Percentiles rank a stretch among this genome's conserved stretches.
Evolutionary conservation across 2,329 filamentous ascomycete genomes (phyloP).

Genomic region (Ceratocystis cacaofunesta): DNA sequence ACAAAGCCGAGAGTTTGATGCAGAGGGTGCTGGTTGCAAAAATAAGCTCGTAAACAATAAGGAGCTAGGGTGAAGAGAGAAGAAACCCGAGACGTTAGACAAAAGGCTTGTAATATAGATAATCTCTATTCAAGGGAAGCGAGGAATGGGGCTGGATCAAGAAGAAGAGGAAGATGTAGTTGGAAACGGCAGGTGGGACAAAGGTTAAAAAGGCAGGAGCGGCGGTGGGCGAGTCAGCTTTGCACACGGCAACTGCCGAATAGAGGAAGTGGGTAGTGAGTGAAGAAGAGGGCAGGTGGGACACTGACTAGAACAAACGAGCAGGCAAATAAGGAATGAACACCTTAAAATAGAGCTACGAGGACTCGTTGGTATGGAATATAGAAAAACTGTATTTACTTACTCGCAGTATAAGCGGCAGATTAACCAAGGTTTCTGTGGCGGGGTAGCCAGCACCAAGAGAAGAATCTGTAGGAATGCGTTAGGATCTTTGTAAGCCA

Average conservation of each 20-base stretch:
- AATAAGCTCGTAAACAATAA: slow-evolving; percentile 27
- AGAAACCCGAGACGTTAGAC: not conserved
- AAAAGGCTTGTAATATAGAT: no score
- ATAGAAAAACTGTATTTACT: not conserved
- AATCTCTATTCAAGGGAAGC: not conserved
- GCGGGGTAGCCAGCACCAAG: slow-evolving; percentile 22
- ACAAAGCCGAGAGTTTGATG: slow-evolving; percentile 29
- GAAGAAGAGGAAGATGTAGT: not conserved
- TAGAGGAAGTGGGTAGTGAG: not conserved
- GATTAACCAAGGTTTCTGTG: slow-evolving; percentile 20
- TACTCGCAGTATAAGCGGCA: slow-evolving; percentile 19
- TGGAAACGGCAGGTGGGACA: not conserved
- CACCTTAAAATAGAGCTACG: not conserved
- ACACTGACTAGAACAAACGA: not conserved
- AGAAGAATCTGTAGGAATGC: slow-evolving; percentile 18
- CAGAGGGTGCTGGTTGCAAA: slow-evolving; percentile 23
- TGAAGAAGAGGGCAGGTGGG: not conserved
- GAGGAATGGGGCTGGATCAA: not conserved
- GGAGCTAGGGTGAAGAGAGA: slow-evolving; percentile 23
- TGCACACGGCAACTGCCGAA: not conserved
- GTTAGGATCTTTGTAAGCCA: not conserved
- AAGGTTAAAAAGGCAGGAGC: not conserved
- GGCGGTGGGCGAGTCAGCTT: not conserved
- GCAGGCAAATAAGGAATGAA: not conserved
- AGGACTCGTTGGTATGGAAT: not conserved